A percentile compares a stretch with the other conserved stretches of the same genome.
phyloP scores from a whole-genome alignment of 805 yeast genomes.

The Hemisphaericaspora nanyangensis region DNA sequence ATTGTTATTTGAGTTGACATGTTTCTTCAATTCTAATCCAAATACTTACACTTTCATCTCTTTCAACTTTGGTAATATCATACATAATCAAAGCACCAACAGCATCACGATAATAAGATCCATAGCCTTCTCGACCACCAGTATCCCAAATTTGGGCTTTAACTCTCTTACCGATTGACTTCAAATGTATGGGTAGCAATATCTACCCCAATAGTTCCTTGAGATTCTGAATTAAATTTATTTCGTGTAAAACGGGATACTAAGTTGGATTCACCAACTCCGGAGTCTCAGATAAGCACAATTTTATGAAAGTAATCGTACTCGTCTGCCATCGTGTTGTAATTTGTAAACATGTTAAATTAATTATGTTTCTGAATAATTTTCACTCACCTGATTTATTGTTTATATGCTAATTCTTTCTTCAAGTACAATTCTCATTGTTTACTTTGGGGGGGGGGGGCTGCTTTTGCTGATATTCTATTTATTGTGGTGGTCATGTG shows the following conservation, averaged over 20 bases:
- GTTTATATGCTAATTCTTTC: background rate
- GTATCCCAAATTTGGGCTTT: slow-evolving; percentile 98
- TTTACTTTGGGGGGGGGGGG: too few species aligned
- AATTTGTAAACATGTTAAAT: too few species aligned
- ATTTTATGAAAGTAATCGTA: slow-evolving; percentile 94
- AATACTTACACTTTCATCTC: slow-evolving; percentile 79
- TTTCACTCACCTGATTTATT: too few species aligned
- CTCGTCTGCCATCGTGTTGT: slow-evolving; percentile 45
- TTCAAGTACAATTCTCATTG: too few species aligned
- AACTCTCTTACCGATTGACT: slow-evolving; percentile 75
- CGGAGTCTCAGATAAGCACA: slow-evolving; percentile 94
- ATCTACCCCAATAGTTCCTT: slow-evolving; percentile 96
- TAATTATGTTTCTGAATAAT: too few species aligned
- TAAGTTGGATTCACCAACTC: slow-evolving; percentile 94
- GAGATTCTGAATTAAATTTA: slow-evolving; percentile 90
- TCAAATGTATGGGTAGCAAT: slow-evolving; percentile 95
- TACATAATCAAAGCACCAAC: slow-evolving; percentile 95
- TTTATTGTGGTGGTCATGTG: too few species aligned
- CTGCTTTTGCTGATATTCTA: too few species aligned
- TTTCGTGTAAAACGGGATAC: slow-evolving; percentile 91
- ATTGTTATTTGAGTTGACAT: slow-evolving; percentile 92
- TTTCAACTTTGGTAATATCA: slow-evolving; percentile 87
- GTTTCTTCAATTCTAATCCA: slow-evolving; percentile 89
- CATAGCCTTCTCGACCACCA: slow-evolving; percentile 97
- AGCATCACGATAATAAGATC: slow-evolving; percentile 97